Conservation (phyloP, 768 basidiomycete genomes). For the Xanthoconium stramineum region DNA sequence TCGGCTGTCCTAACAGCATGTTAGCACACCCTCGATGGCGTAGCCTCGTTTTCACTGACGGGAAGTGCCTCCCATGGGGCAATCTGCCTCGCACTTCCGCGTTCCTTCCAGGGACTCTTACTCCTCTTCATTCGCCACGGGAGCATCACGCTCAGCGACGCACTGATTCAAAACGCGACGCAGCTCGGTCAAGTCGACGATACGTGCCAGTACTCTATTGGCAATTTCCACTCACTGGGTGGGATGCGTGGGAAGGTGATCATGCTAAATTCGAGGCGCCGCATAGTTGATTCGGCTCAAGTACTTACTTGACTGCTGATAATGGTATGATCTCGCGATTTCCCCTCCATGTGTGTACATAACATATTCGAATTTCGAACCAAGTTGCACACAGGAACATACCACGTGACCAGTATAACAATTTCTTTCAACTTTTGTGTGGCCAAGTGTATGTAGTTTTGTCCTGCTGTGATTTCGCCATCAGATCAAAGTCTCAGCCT, state of each 20-base stretch:
- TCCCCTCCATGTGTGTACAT: too few relatives aligned
- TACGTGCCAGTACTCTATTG: constrained; percentile 19
- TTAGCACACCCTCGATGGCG: constrained; percentile 14
- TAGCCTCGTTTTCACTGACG: constrained; percentile 15
- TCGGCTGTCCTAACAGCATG: not conserved
- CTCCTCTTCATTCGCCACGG: constrained; percentile 18
- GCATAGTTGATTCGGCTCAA: constrained; percentile 18
- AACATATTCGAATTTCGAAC: too few relatives aligned
- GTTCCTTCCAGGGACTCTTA: constrained; percentile 17
- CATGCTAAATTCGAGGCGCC: not conserved
- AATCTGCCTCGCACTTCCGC: constrained; percentile 17
- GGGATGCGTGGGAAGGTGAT: constrained; percentile 16
- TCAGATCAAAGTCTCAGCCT: too few relatives aligned
- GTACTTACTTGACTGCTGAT: too few relatives aligned
- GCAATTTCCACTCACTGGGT: constrained; percentile 17
- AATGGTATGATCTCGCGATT: too few relatives aligned
- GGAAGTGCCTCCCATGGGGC: constrained; percentile 10
- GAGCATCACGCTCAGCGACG: not conserved
- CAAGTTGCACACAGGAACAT: too few relatives aligned
- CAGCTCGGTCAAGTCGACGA: too few relatives aligned
- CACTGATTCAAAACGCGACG: too few relatives aligned
- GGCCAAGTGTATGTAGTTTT: too few relatives aligned
- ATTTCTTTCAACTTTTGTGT: too few relatives aligned
- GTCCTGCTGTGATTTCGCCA: too few relatives aligned
- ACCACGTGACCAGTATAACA: too few relatives aligned